Base-by-base conservation (phyloP, 371 early-diverging fungal species). In the Rhizopus delemar region DNA sequence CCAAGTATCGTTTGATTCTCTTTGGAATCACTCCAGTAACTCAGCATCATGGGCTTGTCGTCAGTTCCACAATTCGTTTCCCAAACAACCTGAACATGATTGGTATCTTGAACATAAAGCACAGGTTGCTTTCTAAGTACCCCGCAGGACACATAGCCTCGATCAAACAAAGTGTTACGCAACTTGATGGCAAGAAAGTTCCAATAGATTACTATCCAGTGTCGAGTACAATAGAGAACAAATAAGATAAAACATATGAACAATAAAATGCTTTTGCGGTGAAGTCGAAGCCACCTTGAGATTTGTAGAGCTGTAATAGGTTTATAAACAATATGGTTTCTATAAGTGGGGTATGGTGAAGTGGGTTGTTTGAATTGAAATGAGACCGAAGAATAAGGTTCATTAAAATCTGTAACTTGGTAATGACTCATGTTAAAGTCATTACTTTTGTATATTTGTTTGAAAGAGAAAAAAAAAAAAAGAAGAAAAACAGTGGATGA, bases 11-110 rank as follows among this genome's bases (percentile, higher is more conserved):
- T 38, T 3, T 51, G n/a, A 15, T 54, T 51, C 35, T 56, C 34
- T 39, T n/a, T 51, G 9, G 36, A 39, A 34, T 56, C 49, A 7
- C 41, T 32, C 62, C 62, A 59, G 34, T 65, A 81, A 12, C 62
- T 60, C 5, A 85, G 50, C 1, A 45, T 59, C 81, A 85, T 77
- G 16, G 80, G 74, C 12, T 74, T 68, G 32, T 69, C 45, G 6
- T 65, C 50, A 54, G 62, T 69, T 5, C 69, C 73, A 53, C 85
- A 85, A 46, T 83, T 85, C 70, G 79, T 77, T 43, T 85, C 85
- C 85, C 85, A 85, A 12, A 85, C 80, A 4, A 85, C 76, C 52
- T 83, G 74, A 13, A 82, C 69, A 38, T 80, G 73, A 8, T 71
- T 63, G 8, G 71, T 75, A 46, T 82, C 85, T 52, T 79, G 73